Evolutionary conservation across 257 asterid species (phyloP).

Genomic region (Solanum habrochaites): DNA sequence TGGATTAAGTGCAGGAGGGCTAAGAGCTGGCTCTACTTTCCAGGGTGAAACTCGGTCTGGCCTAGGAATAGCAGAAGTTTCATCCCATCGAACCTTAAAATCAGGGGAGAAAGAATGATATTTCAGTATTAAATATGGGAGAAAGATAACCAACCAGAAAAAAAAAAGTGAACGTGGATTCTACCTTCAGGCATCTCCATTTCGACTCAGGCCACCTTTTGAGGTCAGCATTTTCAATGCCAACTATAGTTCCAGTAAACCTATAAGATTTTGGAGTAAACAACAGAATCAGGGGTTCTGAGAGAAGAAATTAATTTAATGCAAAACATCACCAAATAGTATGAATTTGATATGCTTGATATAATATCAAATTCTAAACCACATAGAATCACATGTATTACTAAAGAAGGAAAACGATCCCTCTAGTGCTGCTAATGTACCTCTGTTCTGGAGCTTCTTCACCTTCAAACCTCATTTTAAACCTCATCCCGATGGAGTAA

Average conservation of each 20-base stretch:
- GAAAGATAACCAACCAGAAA: background rate
- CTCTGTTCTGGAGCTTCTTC: conserved; percentile 86
- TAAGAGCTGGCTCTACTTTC: conserved; percentile 84
- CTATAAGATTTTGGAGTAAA: conserved; percentile 18
- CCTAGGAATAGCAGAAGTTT: conserved; percentile 66
- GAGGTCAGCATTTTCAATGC: conserved; percentile 35
- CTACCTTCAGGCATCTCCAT: conserved; percentile 81
- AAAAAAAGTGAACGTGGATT: background rate
- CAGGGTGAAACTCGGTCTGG: conserved; percentile 96
- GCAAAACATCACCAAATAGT: background rate
- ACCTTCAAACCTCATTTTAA: conserved; percentile 85
- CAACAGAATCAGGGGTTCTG: background rate
- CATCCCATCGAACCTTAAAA: conserved; percentile 92
- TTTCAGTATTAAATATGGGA: background rate
- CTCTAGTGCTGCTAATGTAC: conserved; percentile 12
- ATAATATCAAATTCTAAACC: background rate
- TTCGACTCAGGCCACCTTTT: conserved; percentile 65
- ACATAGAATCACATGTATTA: background rate
- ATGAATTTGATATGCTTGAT: background rate
- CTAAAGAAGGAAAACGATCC: background rate
- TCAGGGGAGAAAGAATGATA: background rate
- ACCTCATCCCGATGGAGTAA: conserved; percentile 75
- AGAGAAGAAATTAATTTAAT: background rate
- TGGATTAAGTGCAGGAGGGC: conserved; percentile 81
- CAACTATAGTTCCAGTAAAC: conserved; percentile 74